These are phyloP conservation scores for Talaromyces verruculosus DNA, from an alignment of 2,329 filamentous ascomycete genomes.

Conservation along the genomic window DNA sequence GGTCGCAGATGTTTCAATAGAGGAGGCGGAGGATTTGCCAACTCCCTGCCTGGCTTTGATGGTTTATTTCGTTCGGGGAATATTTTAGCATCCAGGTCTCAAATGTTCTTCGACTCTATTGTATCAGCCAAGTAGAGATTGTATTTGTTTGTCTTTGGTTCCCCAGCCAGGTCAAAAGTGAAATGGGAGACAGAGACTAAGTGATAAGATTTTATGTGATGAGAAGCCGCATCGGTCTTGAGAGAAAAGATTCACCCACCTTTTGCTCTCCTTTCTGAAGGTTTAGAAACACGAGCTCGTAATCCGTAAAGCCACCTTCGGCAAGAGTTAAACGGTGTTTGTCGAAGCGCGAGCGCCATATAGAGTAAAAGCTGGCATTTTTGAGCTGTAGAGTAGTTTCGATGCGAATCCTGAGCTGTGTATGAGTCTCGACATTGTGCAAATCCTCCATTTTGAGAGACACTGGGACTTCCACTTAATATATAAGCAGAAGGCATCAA, in stretches of 20 bases:
- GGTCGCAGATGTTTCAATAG: no score
- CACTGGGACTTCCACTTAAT: not conserved
- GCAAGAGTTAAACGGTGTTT: constrained; percentile 16
- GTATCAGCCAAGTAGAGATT: no score
- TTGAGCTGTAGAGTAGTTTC: constrained; percentile 8
- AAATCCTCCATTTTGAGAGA: not conserved
- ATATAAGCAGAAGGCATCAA: not conserved
- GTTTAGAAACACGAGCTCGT: constrained; percentile 13
- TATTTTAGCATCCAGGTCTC: no score
- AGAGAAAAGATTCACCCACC: not conserved
- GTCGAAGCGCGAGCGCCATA: constrained; percentile 17
- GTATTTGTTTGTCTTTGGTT: no score
- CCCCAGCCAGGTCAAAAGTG: no score
- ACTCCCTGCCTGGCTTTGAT: no score
- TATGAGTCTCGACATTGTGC: constrained; percentile 5
- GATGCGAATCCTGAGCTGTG: not conserved
- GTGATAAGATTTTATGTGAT: not conserved
- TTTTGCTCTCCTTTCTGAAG: constrained; percentile 17
- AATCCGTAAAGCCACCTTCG: constrained; percentile 18
- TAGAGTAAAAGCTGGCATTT: constrained; percentile 20
- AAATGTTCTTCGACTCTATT: no score
- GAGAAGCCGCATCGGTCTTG: not conserved
- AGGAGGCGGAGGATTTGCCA: no score
- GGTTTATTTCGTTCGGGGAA: no score
- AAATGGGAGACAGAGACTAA: not conserved